These are phyloP conservation scores for Aurifilum marmelostoma DNA, from an alignment of 2,329 filamentous ascomycete species.

Conservation along the genomic window DNA sequence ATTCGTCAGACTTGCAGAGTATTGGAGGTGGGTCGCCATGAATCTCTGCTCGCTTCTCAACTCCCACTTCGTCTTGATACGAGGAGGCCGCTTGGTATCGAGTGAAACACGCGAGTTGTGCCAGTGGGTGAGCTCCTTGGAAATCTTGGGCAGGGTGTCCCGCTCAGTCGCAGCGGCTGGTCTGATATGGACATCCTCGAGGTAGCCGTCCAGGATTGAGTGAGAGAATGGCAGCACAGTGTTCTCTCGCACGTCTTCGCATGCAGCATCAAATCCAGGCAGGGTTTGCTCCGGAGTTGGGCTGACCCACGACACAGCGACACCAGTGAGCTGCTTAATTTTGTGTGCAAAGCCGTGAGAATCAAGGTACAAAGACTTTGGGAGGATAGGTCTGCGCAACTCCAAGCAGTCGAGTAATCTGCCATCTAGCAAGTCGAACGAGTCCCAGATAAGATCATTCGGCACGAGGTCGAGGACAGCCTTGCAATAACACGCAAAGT, in stretches of 20 bases:
- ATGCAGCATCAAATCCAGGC: background rate
- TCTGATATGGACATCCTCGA: slow-evolving; percentile 47
- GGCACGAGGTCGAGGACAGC: slow-evolving; percentile 26
- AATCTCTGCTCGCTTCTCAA: slow-evolving; percentile 61
- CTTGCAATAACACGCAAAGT: slow-evolving; percentile 15
- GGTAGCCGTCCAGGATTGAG: slow-evolving; percentile 48
- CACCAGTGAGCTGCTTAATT: slow-evolving; percentile 24
- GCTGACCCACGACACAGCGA: slow-evolving; percentile 3
- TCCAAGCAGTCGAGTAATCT: slow-evolving; percentile 27
- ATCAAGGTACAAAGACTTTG: slow-evolving; percentile 18
- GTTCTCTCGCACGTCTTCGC: slow-evolving; percentile 14
- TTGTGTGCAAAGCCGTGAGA: slow-evolving; percentile 19
- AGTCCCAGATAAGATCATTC: slow-evolving; percentile 30
- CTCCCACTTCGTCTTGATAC: slow-evolving; percentile 37
- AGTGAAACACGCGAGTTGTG: slow-evolving; percentile 61
- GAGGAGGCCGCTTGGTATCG: slow-evolving; percentile 41
- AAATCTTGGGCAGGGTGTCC: slow-evolving; percentile 40
- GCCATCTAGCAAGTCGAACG: slow-evolving; percentile 35
- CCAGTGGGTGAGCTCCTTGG: slow-evolving; percentile 61
- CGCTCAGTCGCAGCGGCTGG: slow-evolving; percentile 35
- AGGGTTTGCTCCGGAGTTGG: background rate
- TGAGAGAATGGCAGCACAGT: slow-evolving; percentile 52
- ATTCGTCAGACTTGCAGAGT: slow-evolving; percentile 72
- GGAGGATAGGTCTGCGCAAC: slow-evolving; percentile 17
- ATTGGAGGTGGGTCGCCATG: slow-evolving; percentile 69